Base-by-base conservation (phyloP, 441 rosid species). In the Capsella rubella region DNA sequence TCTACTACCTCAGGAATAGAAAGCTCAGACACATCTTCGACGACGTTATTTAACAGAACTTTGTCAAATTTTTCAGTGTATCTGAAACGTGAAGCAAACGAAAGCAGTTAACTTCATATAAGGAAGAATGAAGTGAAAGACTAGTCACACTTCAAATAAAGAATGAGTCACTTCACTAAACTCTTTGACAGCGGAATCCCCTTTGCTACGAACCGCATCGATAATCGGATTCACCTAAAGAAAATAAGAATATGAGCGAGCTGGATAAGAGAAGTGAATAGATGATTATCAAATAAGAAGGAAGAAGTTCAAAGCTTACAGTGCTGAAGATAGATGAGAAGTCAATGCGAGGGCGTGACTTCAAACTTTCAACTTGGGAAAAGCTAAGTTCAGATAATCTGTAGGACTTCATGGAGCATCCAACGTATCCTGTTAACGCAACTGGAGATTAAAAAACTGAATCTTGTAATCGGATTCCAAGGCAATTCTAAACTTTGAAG, bases 131-230 rank as follows among this genome's bases (percentile, higher is more conserved):
- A 45, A 52, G 54, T 15, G 11, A 6, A 43, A 50, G 25, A 21
- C 25, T 21, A 31, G 16, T 18, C 64, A 18, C 13, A 57, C n/a
- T 35, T 57, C 3, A 35, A 62, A 35, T 60, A 71, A 18, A 64
- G 29, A 53, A 66, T 43, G 42, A 47, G 80, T 75, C 67, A 78
- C 87, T 34, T 9, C 37, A 34, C 37, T 34, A 6, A 21, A 92
- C 99, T 83, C 95, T 86, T 79, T 90, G 65, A 95, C 96, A 15
- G 99, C 97, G 74, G 84, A 77, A 82, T 92, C 99, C 11, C 97
- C 98, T 79, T 85, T 76, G 71, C 56, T 75, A 50, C 87, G 94
- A 57, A 95, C 88, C 34, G 85, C 97, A 67, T 92, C 96, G 45
- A 95, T 85, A 52, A 95, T 95, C 2, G 98, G 99, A 16, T 80